These are phyloP conservation scores for Daldinia bambusicola DNA, from an alignment of 495 filamentous ascomycete genomes.

Conservation along the genomic window DNA sequence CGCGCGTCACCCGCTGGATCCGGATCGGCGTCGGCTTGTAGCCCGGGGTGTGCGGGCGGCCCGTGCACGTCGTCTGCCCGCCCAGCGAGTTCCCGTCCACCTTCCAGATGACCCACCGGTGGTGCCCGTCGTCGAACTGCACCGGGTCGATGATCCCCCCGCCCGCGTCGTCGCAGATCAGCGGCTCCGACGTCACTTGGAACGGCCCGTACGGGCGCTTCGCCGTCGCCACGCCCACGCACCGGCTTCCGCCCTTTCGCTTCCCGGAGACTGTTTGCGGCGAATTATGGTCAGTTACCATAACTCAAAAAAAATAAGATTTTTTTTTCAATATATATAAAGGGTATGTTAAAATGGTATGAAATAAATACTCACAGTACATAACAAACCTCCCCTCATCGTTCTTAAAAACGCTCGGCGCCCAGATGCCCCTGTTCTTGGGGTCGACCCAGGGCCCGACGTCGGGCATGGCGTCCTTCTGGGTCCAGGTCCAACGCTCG, in stretches of 20 bases:
- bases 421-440: slow-evolving; percentile 18
- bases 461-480: slow-evolving; percentile 21
- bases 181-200: slow-evolving; percentile 9
- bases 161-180: slow-evolving; percentile 54
- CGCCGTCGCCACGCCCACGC: not conserved
- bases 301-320: no score
- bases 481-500: slow-evolving; percentile 15
- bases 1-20: not conserved
- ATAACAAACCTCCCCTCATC: slow-evolving; percentile 21
- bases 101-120: slow-evolving; percentile 66
- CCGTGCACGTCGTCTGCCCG: slow-evolving; percentile 44
- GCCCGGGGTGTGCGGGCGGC: not conserved
- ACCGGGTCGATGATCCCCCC: slow-evolving; percentile 66
- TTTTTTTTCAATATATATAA: no score
- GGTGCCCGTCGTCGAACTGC: slow-evolving; percentile 62
- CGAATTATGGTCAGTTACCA: not conserved
- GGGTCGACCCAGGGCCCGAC: slow-evolving; percentile 19
- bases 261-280: not conserved
- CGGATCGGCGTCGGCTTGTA: slow-evolving; percentile 4
- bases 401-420: slow-evolving; percentile 19
- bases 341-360: no score
- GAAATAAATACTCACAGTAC: slow-evolving; percentile 10
- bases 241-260: not conserved
- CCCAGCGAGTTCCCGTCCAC: slow-evolving; percentile 67
- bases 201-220: slow-evolving; percentile 1